phyloP scores from a whole-genome alignment of 2,329 filamentous ascomycete species.

The Cladosporium sp. region DNA sequence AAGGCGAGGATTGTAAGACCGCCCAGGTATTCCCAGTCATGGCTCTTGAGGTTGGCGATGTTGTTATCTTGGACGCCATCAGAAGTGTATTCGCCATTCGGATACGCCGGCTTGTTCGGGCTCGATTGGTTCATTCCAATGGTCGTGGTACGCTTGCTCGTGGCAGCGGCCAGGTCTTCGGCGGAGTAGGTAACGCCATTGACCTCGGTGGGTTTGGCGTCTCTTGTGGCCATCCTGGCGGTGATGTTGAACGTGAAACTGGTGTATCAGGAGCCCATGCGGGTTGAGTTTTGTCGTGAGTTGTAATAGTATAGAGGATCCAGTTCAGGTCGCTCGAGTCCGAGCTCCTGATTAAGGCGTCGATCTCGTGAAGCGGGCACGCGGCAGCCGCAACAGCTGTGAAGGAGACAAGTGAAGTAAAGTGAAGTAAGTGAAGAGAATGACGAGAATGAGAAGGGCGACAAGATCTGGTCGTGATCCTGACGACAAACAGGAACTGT shows the following conservation, averaged over 20 bases:
- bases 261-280: constrained; percentile 3
- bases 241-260: background rate
- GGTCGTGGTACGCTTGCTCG: background rate
- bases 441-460: background rate
- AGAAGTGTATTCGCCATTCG: constrained; percentile 60
- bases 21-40: constrained; percentile 76
- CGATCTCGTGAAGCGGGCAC: constrained; percentile 2
- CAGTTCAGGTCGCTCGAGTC: constrained; percentile 1
- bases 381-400: too few relatives aligned
- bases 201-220: constrained; percentile 10
- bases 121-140: constrained; percentile 17
- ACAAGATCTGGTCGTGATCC: background rate
- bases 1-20: constrained; percentile 71
- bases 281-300: background rate
- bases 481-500: background rate
- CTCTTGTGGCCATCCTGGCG: constrained; percentile 9
- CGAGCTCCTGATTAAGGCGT: constrained; percentile 5
- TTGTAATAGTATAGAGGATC: background rate
- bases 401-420: background rate
- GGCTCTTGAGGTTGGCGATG: constrained; percentile 77
- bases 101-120: constrained; percentile 32
- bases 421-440: background rate
- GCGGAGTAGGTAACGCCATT: constrained; percentile 7
- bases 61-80: constrained; percentile 85
- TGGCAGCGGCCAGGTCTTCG: constrained; percentile 7